Evolutionary conservation across 2,329 filamentous ascomycete species (phyloP).

Genomic region (Paracoccidioides brasiliensis): DNA sequence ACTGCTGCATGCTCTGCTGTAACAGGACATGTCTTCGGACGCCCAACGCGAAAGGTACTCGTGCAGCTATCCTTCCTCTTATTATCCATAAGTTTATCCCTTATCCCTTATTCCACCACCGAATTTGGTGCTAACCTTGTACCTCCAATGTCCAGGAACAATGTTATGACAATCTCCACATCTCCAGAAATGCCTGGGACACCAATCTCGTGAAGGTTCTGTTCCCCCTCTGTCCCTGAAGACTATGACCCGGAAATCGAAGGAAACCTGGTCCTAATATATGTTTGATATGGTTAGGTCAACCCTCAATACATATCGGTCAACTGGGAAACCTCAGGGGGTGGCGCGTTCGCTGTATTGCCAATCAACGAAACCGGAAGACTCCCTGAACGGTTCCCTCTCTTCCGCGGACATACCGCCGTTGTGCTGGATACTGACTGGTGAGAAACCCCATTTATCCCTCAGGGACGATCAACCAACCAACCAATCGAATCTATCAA

Average conservation of each 20-base stretch:
- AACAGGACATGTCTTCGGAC: constrained; percentile 94
- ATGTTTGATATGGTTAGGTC: constrained; percentile 42
- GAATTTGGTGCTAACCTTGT: neutral
- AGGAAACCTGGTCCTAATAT: neutral
- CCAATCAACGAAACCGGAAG: constrained; percentile 81
- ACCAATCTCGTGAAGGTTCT: constrained; percentile 93
- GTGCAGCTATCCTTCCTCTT: neutral
- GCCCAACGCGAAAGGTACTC: constrained; percentile 67
- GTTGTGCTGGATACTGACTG: constrained; percentile 96
- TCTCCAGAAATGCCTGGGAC: constrained; percentile 98
- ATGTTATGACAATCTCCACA: constrained; percentile 95
- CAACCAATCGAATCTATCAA: neutral
- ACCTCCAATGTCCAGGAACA: constrained; percentile 47
- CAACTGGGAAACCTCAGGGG: constrained; percentile 95
- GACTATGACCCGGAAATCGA: constrained; percentile 6
- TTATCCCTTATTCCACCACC: neutral
- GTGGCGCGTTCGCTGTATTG: constrained; percentile 92
- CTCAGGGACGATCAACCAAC: no score
- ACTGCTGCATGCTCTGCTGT: constrained; percentile 17
- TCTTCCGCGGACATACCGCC: constrained; percentile 93
- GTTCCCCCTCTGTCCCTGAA: constrained; percentile 16
- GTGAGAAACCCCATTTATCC: constrained; percentile 36
- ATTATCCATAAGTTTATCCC: neutral
- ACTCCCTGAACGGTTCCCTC: constrained; percentile 78
- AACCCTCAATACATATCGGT: constrained; percentile 94